Conservation (phyloP, 73 alveolate genomes). For the Tetrahymena elliotti region DNA sequence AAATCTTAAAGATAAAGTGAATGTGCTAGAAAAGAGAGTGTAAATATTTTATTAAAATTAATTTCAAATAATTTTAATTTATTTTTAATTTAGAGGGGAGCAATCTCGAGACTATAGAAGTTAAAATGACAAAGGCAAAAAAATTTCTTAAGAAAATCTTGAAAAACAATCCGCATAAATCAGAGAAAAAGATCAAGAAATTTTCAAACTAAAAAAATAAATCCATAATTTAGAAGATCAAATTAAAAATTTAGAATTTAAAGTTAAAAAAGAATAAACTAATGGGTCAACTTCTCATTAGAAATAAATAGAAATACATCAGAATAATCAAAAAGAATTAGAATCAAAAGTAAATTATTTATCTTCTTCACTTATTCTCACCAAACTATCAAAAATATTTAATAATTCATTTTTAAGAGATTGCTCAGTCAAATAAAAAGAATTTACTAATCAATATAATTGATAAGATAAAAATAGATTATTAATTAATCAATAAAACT, state of each 20-base stretch:
- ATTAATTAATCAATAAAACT: no score
- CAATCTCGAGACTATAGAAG: neutral
- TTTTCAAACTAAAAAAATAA: neutral
- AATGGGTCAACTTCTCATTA: neutral
- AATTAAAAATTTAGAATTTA: neutral
- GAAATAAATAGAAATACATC: neutral
- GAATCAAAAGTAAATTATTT: neutral
- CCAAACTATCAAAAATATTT: no score
- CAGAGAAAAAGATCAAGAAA: neutral
- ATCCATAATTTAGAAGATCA: neutral
- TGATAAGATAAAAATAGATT: no score
- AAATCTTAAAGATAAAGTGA: neutral
- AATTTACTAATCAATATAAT: no score
- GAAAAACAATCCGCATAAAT: neutral
- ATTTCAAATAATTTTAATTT: neutral
- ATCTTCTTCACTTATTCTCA: neutral
- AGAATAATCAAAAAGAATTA: neutral
- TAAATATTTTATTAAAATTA: neutral
- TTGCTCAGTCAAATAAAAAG: no score
- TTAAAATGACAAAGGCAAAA: neutral
- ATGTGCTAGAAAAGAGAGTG: neutral
- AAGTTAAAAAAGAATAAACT: neutral
- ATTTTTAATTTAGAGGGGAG: neutral
- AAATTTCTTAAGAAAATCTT: neutral
- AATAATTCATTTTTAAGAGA: no score